Evolutionary conservation across 352 stramenopile species (phyloP).

Genomic region (Phytophthora quininea): DNA sequence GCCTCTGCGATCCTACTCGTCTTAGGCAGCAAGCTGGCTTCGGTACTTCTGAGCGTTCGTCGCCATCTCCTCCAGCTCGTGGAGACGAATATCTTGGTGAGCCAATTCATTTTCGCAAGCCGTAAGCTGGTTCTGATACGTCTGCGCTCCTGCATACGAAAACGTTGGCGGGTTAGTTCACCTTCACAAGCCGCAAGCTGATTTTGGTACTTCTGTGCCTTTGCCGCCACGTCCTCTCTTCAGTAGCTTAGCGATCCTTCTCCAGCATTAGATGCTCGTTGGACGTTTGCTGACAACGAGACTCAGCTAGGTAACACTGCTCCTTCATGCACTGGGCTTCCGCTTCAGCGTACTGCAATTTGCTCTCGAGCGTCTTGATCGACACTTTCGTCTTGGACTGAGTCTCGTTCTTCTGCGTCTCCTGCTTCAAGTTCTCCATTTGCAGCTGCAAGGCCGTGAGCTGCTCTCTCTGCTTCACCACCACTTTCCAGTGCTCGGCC

Average conservation of each 20-base stretch:
- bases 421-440: conserved; percentile 42
- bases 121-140: conserved; percentile 12
- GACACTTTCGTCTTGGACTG: conserved; percentile 48
- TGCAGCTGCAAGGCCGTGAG: conserved; percentile 39
- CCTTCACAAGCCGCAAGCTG: too few relatives aligned
- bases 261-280: conserved; percentile 63
- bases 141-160: too few relatives aligned
- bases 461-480: conserved; percentile 53
- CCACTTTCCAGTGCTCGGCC: conserved; percentile 47
- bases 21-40: conserved; percentile 14
- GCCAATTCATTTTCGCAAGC: conserved; percentile 16
- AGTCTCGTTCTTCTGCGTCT: conserved; percentile 51
- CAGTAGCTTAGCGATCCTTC: conserved; percentile 54
- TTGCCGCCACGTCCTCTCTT: conserved; percentile 34
- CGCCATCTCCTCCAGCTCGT: conserved; percentile 41
- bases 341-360: conserved; percentile 45
- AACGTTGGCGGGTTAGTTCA: too few relatives aligned
- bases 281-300: conserved; percentile 49
- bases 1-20: conserved; percentile 15
- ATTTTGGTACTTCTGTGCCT: conserved; percentile 35
- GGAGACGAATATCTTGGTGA: conserved; percentile 17
- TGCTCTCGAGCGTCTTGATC: conserved; percentile 50
- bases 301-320: conserved; percentile 44
- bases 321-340: conserved; percentile 49
- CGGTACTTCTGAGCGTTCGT: conserved; percentile 30